A percentile compares a stretch with the other conserved stretches of the same genome.
phyloP scores from a whole-genome alignment of 495 filamentous ascomycete species.

The Astrocystis sublimbata region DNA sequence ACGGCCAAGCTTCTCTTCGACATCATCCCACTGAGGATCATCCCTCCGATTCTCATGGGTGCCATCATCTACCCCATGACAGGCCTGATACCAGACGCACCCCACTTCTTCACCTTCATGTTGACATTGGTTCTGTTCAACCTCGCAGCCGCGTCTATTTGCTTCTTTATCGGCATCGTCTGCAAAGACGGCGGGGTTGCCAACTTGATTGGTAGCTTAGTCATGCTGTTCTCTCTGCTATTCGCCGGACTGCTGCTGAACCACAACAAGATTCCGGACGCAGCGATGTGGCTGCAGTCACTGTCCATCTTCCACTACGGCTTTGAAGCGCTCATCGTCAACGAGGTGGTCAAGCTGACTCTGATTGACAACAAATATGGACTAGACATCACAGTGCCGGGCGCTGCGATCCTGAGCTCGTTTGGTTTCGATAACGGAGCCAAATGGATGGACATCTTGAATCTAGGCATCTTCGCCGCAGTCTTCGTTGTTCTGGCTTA shows the following conservation, averaged over 20 bases:
- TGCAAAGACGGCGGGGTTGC: constrained; percentile 91
- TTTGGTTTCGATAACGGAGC: constrained; percentile 88
- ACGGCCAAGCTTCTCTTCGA: constrained; percentile 92
- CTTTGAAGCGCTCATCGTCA: constrained; percentile 95
- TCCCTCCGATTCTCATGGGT: constrained; percentile 96
- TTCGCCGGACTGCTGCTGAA: constrained; percentile 94
- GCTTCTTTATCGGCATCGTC: constrained; percentile 93
- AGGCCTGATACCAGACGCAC: constrained; percentile 79
- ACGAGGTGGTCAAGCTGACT: constrained; percentile 90
- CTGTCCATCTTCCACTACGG: constrained; percentile 99
- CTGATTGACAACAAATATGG: constrained; percentile 92
- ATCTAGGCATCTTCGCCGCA: constrained; percentile 77
- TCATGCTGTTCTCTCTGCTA: constrained; percentile 96
- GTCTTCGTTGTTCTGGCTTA: constrained; percentile 89
- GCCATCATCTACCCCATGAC: constrained; percentile 98
- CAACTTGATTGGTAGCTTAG: constrained; percentile 89
- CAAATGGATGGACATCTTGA: constrained; percentile 82
- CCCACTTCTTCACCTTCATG: constrained; percentile 88
- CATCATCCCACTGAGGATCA: constrained; percentile 87
- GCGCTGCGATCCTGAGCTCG: constrained; percentile 86
- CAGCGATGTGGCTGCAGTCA: constrained; percentile 86
- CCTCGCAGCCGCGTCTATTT: constrained; percentile 87
- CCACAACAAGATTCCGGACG: constrained; percentile 83
- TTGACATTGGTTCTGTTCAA: constrained; percentile 95
- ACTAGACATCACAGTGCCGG: constrained; percentile 93